A percentile compares a stretch with the other conserved stretches of the same genome.
Conservation (phyloP, 768 basidiomycete species). For the Cystofilobasidium ferigula region DNA sequence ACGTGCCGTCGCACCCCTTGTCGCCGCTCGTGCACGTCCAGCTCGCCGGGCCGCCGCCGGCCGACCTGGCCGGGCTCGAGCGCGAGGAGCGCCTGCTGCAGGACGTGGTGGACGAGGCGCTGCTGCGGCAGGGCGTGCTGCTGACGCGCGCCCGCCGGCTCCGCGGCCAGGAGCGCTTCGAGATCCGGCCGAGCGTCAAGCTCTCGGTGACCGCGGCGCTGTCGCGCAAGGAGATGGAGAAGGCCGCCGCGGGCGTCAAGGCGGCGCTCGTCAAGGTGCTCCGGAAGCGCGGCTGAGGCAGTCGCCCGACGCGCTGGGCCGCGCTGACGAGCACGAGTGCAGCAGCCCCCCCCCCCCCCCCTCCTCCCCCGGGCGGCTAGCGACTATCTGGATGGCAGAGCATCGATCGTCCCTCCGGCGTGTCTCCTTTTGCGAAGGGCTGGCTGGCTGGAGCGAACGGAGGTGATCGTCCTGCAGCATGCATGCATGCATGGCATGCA, state of each 20-base stretch:
- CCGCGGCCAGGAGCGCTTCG: conserved; percentile 68
- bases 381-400: no score
- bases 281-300: not conserved
- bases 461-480: no score
- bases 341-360: no score
- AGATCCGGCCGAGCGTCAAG: conserved; percentile 71
- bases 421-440: no score
- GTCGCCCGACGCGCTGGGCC: no score
- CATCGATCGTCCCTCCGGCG: no score
- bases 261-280: conserved; percentile 63
- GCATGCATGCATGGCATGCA: no score
- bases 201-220: conserved; percentile 69
- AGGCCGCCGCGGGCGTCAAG: conserved; percentile 65
- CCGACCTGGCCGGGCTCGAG: conserved; percentile 47
- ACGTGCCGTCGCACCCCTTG: conserved; percentile 70
- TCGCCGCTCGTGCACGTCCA: conserved; percentile 82
- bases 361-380: no score
- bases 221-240: conserved; percentile 83
- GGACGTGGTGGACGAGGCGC: conserved; percentile 79
- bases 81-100: conserved; percentile 71
- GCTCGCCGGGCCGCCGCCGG: conserved; percentile 42
- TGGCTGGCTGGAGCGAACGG: no score
- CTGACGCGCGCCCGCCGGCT: conserved; percentile 73
- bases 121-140: conserved; percentile 68
- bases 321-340: no score